These are phyloP conservation scores for Hypoxylon fuscum DNA, from an alignment of 495 filamentous ascomycete genomes.

Conservation along the genomic window DNA sequence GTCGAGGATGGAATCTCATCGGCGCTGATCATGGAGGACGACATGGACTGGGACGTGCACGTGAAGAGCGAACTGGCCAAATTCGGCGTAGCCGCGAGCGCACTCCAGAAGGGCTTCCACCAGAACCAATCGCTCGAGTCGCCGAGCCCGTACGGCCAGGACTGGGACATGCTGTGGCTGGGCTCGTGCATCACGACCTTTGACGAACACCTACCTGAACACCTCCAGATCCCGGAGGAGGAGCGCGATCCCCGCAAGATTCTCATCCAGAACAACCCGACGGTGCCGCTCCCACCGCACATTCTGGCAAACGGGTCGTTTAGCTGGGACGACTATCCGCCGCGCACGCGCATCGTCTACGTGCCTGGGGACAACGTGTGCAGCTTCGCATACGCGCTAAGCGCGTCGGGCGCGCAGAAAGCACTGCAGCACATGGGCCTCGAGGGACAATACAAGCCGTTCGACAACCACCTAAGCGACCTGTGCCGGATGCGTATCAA, in stretches of 20 bases:
- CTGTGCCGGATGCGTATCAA: conserved; percentile 49
- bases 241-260: conserved; percentile 23
- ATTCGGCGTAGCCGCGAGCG: conserved; percentile 50
- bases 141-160: conserved; percentile 63
- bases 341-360: conserved; percentile 57
- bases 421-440: conserved; percentile 58
- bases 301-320: conserved; percentile 31
- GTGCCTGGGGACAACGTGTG: conserved; percentile 56
- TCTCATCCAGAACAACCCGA: conserved; percentile 28
- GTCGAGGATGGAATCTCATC: conserved; percentile 55
- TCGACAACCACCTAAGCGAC: conserved; percentile 58
- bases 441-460: conserved; percentile 50
- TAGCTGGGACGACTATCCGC: conserved; percentile 42
- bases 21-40: conserved; percentile 67
- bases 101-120: conserved; percentile 42
- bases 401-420: conserved; percentile 60
- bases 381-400: conserved; percentile 63
- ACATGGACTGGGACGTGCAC: conserved; percentile 65
- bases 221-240: conserved; percentile 22
- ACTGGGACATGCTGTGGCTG: conserved; percentile 68
- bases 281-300: conserved; percentile 29
- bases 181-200: conserved; percentile 57
- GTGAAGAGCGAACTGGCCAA: conserved; percentile 57
- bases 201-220: conserved; percentile 25
- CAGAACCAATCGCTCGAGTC: conserved; percentile 37